These are phyloP conservation scores for Leucogyrophana mollusca DNA, from an alignment of 768 basidiomycete species.

Conservation along the genomic window DNA sequence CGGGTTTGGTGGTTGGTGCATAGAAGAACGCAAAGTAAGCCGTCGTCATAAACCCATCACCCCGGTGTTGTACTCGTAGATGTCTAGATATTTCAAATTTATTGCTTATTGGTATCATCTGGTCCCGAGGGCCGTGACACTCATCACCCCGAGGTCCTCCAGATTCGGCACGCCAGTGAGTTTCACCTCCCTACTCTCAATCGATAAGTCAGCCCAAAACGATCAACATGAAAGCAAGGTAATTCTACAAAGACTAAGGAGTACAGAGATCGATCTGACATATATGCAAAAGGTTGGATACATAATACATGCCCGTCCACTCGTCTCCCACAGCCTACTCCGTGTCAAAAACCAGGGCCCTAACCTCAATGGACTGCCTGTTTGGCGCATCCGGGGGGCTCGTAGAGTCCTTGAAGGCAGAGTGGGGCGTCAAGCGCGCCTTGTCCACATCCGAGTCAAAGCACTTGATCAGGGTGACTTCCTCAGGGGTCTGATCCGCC, in stretches of 20 bases:
- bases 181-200: no score
- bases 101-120: no score
- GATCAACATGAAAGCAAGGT: no score
- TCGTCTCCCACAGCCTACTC: constrained; percentile 26
- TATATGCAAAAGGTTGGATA: no score
- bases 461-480: constrained; percentile 43
- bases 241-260: no score
- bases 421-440: constrained; percentile 42
- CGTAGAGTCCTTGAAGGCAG: constrained; percentile 37
- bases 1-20: constrained; percentile 12
- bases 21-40: constrained; percentile 2
- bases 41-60: neutral
- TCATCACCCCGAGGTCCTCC: no score
- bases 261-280: no score
- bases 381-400: constrained; percentile 34
- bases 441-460: constrained; percentile 40
- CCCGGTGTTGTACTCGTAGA: neutral
- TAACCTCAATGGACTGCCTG: constrained; percentile 44
- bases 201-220: no score
- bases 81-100: no score
- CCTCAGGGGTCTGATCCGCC: constrained; percentile 38
- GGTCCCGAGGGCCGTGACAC: no score
- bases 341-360: constrained; percentile 41
- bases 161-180: no score
- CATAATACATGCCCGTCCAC: no score